Evolutionary conservation across 306 rosid species (phyloP).

Genomic region (Arachis stenosperma): DNA sequence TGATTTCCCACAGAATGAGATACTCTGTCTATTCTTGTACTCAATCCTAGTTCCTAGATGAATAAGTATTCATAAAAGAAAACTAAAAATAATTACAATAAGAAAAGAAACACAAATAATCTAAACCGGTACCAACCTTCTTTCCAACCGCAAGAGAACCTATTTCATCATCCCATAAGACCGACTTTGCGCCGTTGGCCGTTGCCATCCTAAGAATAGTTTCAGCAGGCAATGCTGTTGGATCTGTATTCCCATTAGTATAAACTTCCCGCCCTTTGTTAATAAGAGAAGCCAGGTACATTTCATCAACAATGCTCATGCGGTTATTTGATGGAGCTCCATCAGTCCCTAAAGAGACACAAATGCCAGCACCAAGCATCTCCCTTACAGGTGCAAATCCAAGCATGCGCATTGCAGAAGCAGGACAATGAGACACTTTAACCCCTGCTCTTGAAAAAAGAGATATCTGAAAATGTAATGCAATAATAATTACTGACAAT

Average conservation of each 20-base stretch:
- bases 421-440: constrained; percentile 90
- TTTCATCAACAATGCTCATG: constrained; percentile 95
- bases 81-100: constrained; percentile 14
- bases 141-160: constrained; percentile 94
- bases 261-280: constrained; percentile 81
- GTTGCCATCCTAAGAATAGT: constrained; percentile 73
- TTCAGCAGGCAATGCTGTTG: constrained; percentile 79
- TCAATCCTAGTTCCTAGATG: constrained; percentile 21
- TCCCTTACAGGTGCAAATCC: constrained; percentile 89
- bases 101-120: constrained; percentile 24
- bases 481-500: constrained; percentile 4
- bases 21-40: not conserved
- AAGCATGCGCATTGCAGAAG: constrained; percentile 95
- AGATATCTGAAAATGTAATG: constrained; percentile 56
- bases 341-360: constrained; percentile 92
- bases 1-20: constrained; percentile 16
- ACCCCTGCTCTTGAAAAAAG: constrained; percentile 75
- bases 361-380: constrained; percentile 84
- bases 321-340: constrained; percentile 94
- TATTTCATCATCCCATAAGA: constrained; percentile 78
- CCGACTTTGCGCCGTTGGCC: constrained; percentile 76
- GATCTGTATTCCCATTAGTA: constrained; percentile 69
- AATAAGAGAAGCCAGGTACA: constrained; percentile 86
- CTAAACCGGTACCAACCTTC: constrained; percentile 59
- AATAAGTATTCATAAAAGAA: not conserved